Evolutionary conservation across 306 rosid species (phyloP).

Genomic region (Begonia loranthoides): DNA sequence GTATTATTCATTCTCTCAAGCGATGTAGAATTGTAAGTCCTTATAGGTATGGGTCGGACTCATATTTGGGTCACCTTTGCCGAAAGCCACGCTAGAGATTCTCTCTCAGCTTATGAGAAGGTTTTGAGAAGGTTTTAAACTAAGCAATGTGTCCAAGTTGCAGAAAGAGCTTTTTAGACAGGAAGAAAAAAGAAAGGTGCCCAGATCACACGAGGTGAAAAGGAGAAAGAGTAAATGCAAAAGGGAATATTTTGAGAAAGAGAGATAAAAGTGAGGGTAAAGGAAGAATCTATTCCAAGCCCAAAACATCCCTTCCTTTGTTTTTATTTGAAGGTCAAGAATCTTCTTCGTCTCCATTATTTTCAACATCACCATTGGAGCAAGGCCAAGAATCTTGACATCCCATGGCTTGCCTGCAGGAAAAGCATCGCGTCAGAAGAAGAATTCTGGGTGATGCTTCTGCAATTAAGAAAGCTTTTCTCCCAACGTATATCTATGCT

Average conservation of each 20-base stretch:
- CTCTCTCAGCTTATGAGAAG: too few species aligned
- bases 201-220: not conserved
- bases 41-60: too few species aligned
- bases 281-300: conserved; percentile 71
- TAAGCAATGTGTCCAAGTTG: too few species aligned
- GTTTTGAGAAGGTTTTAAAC: too few species aligned
- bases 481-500: too few species aligned
- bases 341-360: conserved; percentile 7
- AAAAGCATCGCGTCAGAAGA: conserved; percentile 37
- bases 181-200: not conserved
- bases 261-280: conserved; percentile 34
- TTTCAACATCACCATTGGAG: conserved; percentile 23
- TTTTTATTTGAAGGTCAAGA: conserved; percentile 8
- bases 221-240: conserved; percentile 5
- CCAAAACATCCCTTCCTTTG: conserved; percentile 12
- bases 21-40: too few species aligned
- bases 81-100: too few species aligned
- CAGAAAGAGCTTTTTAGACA: not conserved
- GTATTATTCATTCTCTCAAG: too few species aligned
- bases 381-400: conserved; percentile 50
- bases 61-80: too few species aligned
- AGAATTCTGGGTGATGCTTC: conserved; percentile 10
- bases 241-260: conserved; percentile 32
- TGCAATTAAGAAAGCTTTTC: conserved; percentile 23
- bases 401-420: conserved; percentile 31